A percentile compares a stretch with the other conserved stretches of the same genome.
Conservation (phyloP, 2,329 filamentous ascomycete species). For the Hypoxylon sp. region DNA sequence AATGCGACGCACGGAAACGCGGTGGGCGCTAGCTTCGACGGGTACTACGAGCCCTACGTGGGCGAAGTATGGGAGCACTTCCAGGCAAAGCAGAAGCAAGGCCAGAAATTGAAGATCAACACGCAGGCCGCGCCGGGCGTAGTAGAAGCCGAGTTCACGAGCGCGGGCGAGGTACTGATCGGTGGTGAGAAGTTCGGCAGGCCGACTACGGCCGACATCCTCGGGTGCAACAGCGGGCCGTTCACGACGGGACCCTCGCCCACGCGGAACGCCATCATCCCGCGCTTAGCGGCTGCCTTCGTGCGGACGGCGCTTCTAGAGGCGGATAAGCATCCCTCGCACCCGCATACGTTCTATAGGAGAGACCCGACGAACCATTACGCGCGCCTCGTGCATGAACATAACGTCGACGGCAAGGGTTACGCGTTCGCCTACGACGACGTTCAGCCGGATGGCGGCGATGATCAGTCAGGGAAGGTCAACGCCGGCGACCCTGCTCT, state of each 20-base stretch:
- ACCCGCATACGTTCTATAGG: constrained; percentile 54
- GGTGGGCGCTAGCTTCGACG: constrained; percentile 59
- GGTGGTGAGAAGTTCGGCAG: constrained; percentile 62
- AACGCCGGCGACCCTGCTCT: constrained; percentile 63
- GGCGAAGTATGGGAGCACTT: constrained; percentile 59
- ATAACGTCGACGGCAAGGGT: constrained; percentile 65
- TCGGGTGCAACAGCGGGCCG: constrained; percentile 73
- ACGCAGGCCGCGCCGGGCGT: constrained; percentile 72
- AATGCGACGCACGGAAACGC: constrained; percentile 60
- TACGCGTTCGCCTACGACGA: constrained; percentile 74
- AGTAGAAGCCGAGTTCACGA: constrained; percentile 62
- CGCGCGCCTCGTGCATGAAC: constrained; percentile 66
- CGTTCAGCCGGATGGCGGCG: constrained; percentile 63
- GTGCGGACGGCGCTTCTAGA: constrained; percentile 68
- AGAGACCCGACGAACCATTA: constrained; percentile 68
- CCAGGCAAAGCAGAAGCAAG: constrained; percentile 37
- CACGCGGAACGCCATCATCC: constrained; percentile 61
- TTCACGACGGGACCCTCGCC: constrained; percentile 61
- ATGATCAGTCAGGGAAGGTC: constrained; percentile 68
- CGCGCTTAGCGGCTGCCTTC: constrained; percentile 60
- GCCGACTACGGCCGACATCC: constrained; percentile 73
- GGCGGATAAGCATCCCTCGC: constrained; percentile 57
- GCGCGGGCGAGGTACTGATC: constrained; percentile 56
- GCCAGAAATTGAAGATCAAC: constrained; percentile 66
- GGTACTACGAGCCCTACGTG: constrained; percentile 60